Conservation (phyloP, 2,329 filamentous ascomycete species). For the Penicillium corylophilum region DNA sequence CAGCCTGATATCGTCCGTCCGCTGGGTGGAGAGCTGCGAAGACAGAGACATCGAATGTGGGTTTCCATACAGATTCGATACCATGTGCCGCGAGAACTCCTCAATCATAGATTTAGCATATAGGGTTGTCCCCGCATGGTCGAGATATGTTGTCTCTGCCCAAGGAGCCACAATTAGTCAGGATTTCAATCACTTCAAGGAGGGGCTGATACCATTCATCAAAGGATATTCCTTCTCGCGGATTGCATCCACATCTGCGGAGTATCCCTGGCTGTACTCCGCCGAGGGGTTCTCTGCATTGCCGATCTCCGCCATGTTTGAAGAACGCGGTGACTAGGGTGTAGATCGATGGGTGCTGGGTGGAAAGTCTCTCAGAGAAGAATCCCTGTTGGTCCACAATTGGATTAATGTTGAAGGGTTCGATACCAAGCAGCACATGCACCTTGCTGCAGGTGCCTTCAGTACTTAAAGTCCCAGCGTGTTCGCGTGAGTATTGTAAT, state of each 20-base stretch:
- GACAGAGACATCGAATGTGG: slow-evolving; percentile 83
- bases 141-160: slow-evolving; percentile 74
- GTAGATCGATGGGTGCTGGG: not conserved
- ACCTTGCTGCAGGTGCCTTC: not conserved
- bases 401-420: not conserved
- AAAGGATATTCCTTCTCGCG: slow-evolving; percentile 50
- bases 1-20: slow-evolving; percentile 74
- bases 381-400: not conserved
- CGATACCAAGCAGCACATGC: not conserved
- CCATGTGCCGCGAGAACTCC: slow-evolving; percentile 75
- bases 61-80: slow-evolving; percentile 78
- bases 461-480: not conserved
- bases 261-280: slow-evolving; percentile 35
- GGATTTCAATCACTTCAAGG: not conserved
- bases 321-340: not conserved
- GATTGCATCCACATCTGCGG: slow-evolving; percentile 49
- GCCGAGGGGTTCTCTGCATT: not conserved
- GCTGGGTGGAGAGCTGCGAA: slow-evolving; percentile 71
- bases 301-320: slow-evolving; percentile 1
- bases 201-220: slow-evolving; percentile 34
- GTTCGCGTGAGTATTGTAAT: not conserved
- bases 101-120: slow-evolving; percentile 80
- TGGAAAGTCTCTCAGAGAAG: not conserved
- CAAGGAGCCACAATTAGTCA: slow-evolving; percentile 2
- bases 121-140: slow-evolving; percentile 91